A percentile compares a stretch with the other conserved stretches of the same genome.
These are phyloP conservation scores for Ettlia oleoabundans DNA, from an alignment of 139 green algal species.

Conservation along the genomic window DNA sequence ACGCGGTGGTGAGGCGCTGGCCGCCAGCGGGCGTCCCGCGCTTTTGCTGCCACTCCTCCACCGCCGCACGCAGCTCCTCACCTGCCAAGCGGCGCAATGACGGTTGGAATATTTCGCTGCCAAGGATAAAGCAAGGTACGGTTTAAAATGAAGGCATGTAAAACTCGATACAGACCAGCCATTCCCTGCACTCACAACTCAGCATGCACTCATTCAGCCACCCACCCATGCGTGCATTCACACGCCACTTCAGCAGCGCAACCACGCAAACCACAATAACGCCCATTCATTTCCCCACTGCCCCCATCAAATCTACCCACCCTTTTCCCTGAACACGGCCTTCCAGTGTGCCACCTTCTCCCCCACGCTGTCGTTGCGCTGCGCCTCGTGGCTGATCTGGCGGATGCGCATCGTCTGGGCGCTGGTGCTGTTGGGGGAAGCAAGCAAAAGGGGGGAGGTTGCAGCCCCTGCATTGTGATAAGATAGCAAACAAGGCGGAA, in stretches of 20 bases:
- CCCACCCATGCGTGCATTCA: too few relatives aligned
- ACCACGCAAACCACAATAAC: not conserved
- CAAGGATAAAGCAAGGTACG: too few relatives aligned
- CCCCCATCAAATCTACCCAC: not conserved
- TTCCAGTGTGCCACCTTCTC: conserved; percentile 55
- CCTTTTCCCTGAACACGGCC: conserved; percentile 44
- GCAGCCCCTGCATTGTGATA: not conserved
- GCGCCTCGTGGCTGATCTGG: conserved; percentile 57
- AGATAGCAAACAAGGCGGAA: not conserved
- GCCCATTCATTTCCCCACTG: not conserved
- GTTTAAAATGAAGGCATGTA: too few relatives aligned
- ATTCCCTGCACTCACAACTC: too few relatives aligned
- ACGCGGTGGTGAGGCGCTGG: conserved; percentile 77
- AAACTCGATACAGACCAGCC: too few relatives aligned
- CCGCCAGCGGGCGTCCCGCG: not conserved
- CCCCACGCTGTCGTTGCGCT: conserved; percentile 48
- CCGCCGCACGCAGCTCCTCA: conserved; percentile 61
- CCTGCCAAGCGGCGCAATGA: too few relatives aligned
- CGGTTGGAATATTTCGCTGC: too few relatives aligned
- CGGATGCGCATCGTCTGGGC: conserved; percentile 55
- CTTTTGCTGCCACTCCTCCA: conserved; percentile 80
- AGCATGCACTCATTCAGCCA: too few relatives aligned
- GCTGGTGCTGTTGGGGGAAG: not conserved
- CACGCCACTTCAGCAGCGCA: too few relatives aligned
- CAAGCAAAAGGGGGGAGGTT: conserved; percentile 9